Evolutionary conservation across 2,329 filamentous ascomycete species (phyloP).

Genomic region (Neurospora crassa): DNA sequence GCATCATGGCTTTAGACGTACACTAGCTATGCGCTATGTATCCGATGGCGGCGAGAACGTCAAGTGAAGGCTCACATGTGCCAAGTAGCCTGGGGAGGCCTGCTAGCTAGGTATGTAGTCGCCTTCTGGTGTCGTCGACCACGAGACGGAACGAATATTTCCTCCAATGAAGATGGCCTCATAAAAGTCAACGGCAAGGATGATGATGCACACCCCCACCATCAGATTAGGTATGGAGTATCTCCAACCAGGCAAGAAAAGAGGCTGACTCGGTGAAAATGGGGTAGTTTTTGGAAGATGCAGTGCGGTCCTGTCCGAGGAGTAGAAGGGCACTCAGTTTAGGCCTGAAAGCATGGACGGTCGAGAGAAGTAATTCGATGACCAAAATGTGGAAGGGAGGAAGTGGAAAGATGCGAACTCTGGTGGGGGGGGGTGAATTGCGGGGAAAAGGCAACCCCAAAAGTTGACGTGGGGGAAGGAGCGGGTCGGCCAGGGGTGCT

Average conservation of each 20-base stretch:
- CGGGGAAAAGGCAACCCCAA: neutral
- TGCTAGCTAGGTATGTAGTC: too few relatives aligned
- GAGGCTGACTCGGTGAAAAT: neutral
- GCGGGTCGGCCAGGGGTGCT: neutral
- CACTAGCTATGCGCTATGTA: neutral
- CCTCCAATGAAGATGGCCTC: slow-evolving; percentile 15
- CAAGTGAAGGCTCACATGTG: neutral
- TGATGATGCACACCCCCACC: neutral
- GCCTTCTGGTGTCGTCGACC: neutral
- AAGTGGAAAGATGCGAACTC: too few relatives aligned
- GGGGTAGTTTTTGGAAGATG: neutral
- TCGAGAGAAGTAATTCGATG: neutral
- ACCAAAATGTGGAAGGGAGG: neutral
- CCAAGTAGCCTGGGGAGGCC: too few relatives aligned
- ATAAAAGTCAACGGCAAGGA: neutral
- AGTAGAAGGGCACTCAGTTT: neutral
- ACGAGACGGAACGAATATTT: slow-evolving; percentile 16
- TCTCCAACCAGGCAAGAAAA: neutral
- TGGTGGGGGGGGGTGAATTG: neutral
- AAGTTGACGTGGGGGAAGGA: neutral
- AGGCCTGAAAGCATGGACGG: neutral
- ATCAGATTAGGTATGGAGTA: neutral
- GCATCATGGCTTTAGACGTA: neutral
- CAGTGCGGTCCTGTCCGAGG: neutral
- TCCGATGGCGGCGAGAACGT: neutral